phyloP scores from a whole-genome alignment of 306 rosid species.

The Oemleria cerasiformis region DNA sequence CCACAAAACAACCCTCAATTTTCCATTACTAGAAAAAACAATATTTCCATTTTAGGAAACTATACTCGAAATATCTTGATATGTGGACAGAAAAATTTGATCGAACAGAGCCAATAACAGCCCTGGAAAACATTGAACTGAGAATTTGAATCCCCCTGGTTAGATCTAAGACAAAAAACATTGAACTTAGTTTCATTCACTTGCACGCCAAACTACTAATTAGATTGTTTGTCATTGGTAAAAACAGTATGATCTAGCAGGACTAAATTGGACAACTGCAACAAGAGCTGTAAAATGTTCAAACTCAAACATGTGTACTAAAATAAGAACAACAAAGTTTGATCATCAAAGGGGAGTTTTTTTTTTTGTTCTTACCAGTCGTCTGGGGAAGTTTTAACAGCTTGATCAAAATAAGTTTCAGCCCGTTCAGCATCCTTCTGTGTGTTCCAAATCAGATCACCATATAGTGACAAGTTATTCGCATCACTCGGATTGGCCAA shows the following conservation, averaged over 20 bases:
- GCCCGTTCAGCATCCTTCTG: constrained; percentile 62
- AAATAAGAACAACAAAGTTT: background rate
- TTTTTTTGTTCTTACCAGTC: constrained; percentile 44
- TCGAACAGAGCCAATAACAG: background rate
- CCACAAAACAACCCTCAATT: background rate
- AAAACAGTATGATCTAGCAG: background rate
- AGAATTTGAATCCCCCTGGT: too few species aligned
- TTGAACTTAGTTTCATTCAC: background rate
- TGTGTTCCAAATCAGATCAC: constrained; percentile 63
- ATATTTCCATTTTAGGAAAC: background rate
- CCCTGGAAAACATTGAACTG: background rate
- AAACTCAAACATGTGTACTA: background rate
- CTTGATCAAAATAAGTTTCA: constrained; percentile 66
- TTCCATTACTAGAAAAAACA: background rate
- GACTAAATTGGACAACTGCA: background rate
- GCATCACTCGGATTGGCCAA: constrained; percentile 65
- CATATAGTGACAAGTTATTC: constrained; percentile 49
- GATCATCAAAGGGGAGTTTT: background rate
- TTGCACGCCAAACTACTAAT: background rate
- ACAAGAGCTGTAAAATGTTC: background rate
- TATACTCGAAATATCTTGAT: background rate
- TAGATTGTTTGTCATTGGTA: background rate
- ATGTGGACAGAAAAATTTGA: background rate
- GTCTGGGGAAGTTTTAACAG: constrained; percentile 57
- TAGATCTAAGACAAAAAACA: background rate